These are phyloP conservation scores for Byssochlamys sp. DNA, from an alignment of 2,329 filamentous ascomycete species.

Conservation along the genomic window DNA sequence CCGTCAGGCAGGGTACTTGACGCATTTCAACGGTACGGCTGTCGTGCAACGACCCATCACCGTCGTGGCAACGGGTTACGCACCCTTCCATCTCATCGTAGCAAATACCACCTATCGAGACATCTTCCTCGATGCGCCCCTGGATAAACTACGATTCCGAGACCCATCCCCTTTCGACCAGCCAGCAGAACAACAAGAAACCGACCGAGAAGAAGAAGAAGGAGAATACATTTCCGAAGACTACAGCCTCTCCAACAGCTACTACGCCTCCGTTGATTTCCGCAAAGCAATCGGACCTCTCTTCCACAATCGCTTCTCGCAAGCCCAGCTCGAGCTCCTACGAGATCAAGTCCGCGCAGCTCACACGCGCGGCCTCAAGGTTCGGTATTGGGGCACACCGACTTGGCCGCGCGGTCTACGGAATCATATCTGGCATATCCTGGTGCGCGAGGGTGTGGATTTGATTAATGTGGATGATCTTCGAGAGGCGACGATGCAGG, in stretches of 20 bases:
- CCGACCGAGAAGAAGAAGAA: background rate
- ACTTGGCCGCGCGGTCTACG: conserved; percentile 47
- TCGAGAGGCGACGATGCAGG: conserved; percentile 33
- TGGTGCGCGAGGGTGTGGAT: conserved; percentile 50
- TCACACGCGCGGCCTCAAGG: conserved; percentile 46
- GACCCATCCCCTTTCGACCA: background rate
- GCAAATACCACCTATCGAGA: background rate
- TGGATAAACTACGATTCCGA: background rate
- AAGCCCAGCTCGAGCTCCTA: conserved; percentile 36
- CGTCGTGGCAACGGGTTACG: conserved; percentile 40
- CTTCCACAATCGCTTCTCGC: conserved; percentile 40
- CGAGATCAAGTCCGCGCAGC: conserved; percentile 39
- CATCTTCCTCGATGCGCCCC: background rate
- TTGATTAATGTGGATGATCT: conserved; percentile 55
- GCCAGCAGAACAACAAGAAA: background rate
- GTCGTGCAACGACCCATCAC: conserved; percentile 34
- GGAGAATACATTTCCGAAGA: background rate
- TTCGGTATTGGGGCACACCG: conserved; percentile 53
- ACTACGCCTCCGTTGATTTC: conserved; percentile 57
- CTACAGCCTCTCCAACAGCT: conserved; percentile 51
- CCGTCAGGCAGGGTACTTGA: conserved; percentile 35
- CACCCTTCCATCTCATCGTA: conserved; percentile 21
- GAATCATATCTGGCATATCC: conserved; percentile 48
- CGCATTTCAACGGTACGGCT: conserved; percentile 33
- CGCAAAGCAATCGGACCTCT: conserved; percentile 42